Conservation (phyloP, 208 protist genomes). For the Crithidia brevicula region DNA sequence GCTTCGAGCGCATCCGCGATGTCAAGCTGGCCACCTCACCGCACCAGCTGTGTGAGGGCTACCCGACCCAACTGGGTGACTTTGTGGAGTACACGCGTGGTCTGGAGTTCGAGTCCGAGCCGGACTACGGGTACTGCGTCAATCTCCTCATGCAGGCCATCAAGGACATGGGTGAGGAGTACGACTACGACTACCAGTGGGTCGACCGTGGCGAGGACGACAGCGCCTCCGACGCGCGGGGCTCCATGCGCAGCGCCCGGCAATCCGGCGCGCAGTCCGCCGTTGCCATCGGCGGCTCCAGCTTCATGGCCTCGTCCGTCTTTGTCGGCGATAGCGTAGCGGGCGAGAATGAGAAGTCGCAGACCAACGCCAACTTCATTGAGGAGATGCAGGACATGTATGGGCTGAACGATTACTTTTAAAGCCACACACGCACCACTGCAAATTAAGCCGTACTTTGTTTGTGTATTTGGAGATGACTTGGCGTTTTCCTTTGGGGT, state of each 20-base stretch:
- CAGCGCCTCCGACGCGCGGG: slow-evolving; percentile 1
- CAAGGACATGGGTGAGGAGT: slow-evolving; percentile 35
- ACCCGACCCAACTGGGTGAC: slow-evolving; percentile 62
- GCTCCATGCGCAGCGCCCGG: slow-evolving; percentile 8
- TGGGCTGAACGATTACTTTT: slow-evolving; percentile 39
- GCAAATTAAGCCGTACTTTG: too few relatives aligned
- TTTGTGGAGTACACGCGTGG: slow-evolving; percentile 58
- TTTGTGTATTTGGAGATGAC: too few relatives aligned
- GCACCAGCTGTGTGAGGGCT: slow-evolving; percentile 52
- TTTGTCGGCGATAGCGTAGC: slow-evolving; percentile 24
- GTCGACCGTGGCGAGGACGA: slow-evolving; percentile 20
- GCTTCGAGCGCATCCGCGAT: slow-evolving; percentile 57
- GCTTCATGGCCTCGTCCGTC: slow-evolving; percentile 27
- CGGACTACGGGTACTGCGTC: slow-evolving; percentile 77
- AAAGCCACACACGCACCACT: neutral
- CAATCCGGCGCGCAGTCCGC: slow-evolving; percentile 13
- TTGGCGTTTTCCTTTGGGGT: too few relatives aligned
- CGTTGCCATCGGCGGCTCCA: slow-evolving; percentile 39
- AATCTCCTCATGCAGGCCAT: slow-evolving; percentile 51
- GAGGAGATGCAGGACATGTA: slow-evolving; percentile 47
- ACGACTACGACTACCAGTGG: slow-evolving; percentile 79
- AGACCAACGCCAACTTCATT: slow-evolving; percentile 25
- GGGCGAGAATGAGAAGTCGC: slow-evolving; percentile 24
- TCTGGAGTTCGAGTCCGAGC: slow-evolving; percentile 69
- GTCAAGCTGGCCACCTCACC: slow-evolving; percentile 64